Percentiles rank a stretch among this genome's conserved stretches.
These are phyloP conservation scores for Tricholoma terreum DNA, from an alignment of 768 basidiomycete species.

Conservation along the genomic window DNA sequence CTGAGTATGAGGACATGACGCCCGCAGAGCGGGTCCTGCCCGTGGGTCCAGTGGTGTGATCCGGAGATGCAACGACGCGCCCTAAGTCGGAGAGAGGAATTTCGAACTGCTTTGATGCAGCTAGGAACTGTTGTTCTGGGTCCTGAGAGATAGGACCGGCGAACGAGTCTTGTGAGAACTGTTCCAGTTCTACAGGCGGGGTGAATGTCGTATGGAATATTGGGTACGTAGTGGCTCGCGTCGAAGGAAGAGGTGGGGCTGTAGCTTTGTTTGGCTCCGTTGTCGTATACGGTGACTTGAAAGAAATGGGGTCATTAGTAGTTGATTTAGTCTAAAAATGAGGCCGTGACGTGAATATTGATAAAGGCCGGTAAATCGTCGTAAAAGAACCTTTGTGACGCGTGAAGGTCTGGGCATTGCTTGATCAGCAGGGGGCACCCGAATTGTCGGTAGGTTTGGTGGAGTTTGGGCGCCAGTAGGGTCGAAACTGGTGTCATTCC, in stretches of 20 bases:
- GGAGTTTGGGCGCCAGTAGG: conserved; percentile 10
- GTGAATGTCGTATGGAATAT: conserved; percentile 1
- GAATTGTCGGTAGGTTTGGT: conserved; percentile 18
- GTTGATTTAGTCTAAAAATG: conserved; percentile 19
- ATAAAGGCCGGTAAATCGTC: conserved; percentile 7
- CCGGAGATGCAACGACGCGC: conserved; percentile 15
- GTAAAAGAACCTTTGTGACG: conserved; percentile 21
- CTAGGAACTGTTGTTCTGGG: conserved; percentile 43
- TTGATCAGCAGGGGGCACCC: conserved; percentile 23
- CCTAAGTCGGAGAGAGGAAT: conserved; percentile 59
- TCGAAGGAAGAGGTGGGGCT: conserved; percentile 14
- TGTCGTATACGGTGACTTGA: conserved; percentile 28
- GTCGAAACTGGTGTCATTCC: conserved; percentile 5
- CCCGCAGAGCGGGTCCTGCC: not conserved
- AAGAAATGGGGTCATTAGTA: conserved; percentile 31
- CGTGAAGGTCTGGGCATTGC: conserved; percentile 20
- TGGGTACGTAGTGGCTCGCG: conserved; percentile 14
- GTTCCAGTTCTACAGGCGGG: conserved; percentile 13
- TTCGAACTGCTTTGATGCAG: conserved; percentile 47
- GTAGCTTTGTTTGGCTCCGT: conserved; percentile 9
- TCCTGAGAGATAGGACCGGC: conserved; percentile 49
- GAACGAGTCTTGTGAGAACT: conserved; percentile 61
- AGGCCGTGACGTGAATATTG: conserved; percentile 12
- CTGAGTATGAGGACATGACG: conserved; percentile 2
- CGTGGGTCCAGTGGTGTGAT: not conserved